These are phyloP conservation scores for Saccharomyces jurei DNA, from an alignment of 805 yeast genomes.

Conservation along the genomic window DNA sequence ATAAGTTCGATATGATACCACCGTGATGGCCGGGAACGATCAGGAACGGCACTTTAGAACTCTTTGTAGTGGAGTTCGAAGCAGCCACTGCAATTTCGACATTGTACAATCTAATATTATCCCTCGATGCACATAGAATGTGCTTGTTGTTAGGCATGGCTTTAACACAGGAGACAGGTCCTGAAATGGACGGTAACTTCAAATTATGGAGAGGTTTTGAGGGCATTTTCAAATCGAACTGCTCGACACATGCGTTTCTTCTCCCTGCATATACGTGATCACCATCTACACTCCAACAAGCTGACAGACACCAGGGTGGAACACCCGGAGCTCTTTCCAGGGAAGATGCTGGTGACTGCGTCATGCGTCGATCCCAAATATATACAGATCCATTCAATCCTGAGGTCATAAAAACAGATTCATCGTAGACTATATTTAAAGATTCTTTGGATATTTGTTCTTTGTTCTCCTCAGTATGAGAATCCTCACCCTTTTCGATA, in stretches of 20 bases:
- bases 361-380: conserved; percentile 71
- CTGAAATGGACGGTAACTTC: conserved; percentile 78
- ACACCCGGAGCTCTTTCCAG: conserved; percentile 51
- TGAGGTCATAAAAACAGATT: conserved; percentile 63
- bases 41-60: conserved; percentile 55
- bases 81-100: conserved; percentile 30
- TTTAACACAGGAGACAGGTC: conserved; percentile 76
- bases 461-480: background rate
- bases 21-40: conserved; percentile 97
- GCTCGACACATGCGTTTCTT: conserved; percentile 81
- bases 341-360: conserved; percentile 35
- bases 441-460: conserved; percentile 23
- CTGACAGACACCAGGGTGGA: conserved; percentile 92
- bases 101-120: conserved; percentile 83
- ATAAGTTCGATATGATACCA: conserved; percentile 68
- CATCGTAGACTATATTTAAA: conserved; percentile 28
- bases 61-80: conserved; percentile 5
- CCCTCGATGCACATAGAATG: conserved; percentile 80
- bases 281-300: conserved; percentile 85
- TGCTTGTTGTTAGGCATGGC: conserved; percentile 77
- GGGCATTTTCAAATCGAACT: conserved; percentile 52
- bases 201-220: conserved; percentile 51
- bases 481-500: background rate
- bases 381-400: conserved; percentile 74
- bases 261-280: conserved; percentile 75